Conservation (phyloP, 202 grass and related monocot genomes). For the Eragrostis tef region DNA sequence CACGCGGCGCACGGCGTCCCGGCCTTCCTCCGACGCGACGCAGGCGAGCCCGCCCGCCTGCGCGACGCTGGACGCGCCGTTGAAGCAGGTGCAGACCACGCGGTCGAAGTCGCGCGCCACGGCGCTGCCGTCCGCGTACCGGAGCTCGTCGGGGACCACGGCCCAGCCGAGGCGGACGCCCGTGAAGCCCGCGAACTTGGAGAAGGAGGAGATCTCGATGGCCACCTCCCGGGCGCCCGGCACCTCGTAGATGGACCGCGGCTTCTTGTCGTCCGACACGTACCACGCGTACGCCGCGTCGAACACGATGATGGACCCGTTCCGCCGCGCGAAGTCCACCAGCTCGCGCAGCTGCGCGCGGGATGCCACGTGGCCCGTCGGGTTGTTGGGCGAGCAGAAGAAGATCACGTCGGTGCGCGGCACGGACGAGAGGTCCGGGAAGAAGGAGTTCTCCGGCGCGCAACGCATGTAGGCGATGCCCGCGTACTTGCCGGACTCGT, state of each 20-base stretch:
- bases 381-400: constrained; percentile 99
- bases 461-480: constrained; percentile 82
- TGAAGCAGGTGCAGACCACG: constrained; percentile 87
- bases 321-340: constrained; percentile 65
- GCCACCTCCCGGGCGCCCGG: constrained; percentile 92
- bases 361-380: constrained; percentile 76
- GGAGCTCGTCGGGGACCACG: constrained; percentile 81
- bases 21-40: constrained; percentile 58
- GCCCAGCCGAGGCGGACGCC: constrained; percentile 88
- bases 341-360: constrained; percentile 70
- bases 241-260: constrained; percentile 86
- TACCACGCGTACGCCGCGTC: constrained; percentile 81
- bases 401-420: constrained; percentile 88
- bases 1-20: constrained; percentile 54
- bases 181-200: constrained; percentile 92
- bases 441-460: constrained; percentile 78
- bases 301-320: constrained; percentile 91
- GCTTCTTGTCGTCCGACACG: constrained; percentile 48
- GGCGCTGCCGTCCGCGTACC: constrained; percentile 59
- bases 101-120: constrained; percentile 86
- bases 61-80: constrained; percentile 84
- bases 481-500: constrained; percentile 59
- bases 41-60: constrained; percentile 79
- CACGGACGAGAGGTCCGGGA: constrained; percentile 73
- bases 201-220: constrained; percentile 95